Evolutionary conservation across 2,329 filamentous ascomycete species (phyloP), one percentile per base, ranked within the genome.

Genomic region (Beauveria bassiana): DNA sequence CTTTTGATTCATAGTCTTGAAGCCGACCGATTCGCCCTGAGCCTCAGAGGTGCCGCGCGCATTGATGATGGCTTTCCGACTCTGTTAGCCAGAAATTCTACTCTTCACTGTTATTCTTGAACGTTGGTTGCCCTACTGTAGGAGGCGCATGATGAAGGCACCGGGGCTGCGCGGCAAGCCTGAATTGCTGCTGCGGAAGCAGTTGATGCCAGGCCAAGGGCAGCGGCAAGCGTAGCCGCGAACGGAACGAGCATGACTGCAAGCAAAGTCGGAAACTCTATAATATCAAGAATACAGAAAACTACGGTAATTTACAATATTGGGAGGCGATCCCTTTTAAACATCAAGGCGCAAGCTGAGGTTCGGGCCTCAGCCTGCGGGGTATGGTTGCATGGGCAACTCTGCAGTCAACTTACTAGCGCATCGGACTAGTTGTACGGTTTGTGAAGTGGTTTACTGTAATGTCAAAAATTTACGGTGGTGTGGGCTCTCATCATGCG

Each of bases 1-100:
- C 16, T 62, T 55, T 45, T 46, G 42, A 46, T 64, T 64, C 62
- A 64, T 59, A 3, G 60, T 62, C 3, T 9, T 18, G 55, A 64
- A 64, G 18, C 60, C 62, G 22, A 47, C 22, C 3, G 62, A 64
- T 20, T 26, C n/a, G 14, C 60, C 60, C 28, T 62, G 62, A 14
- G 45, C n/a, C 46, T 64, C 62, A 24, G n/a, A 9, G 0, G 62
- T 64, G 45, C 62, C 62, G 3, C 62, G 53, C 3, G 62, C 52
- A 22, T 62, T 64, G 55, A 64, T 62, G 14, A 64, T 55, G 1
- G 62, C 61, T 63, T 57, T 47, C 5, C 26, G n/a, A 8, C 3
- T 14, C 6, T 18, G 34, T 59, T 46, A 59, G 57, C 14, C 6
- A 20, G 22, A 8, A 12, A 53, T 9, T 5, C 18, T 0, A 43